phyloP scores from a whole-genome alignment of 495 filamentous ascomycete species.

The Pyrenopolyporus hunteri region DNA sequence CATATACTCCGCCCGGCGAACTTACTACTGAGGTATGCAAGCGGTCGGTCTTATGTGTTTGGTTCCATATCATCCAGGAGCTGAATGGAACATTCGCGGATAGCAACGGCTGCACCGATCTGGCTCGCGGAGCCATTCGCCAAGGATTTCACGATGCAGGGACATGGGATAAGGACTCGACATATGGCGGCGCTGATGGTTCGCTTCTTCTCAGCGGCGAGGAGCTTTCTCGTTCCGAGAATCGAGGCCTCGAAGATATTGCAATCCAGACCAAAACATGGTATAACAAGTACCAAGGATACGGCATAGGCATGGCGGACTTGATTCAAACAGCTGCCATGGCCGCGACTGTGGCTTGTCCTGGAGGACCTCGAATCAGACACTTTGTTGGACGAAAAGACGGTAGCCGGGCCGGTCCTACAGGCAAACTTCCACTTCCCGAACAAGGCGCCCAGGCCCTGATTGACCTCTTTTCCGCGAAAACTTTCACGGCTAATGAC shows the following conservation, averaged over 20 bases:
- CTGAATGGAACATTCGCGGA: slow-evolving; percentile 42
- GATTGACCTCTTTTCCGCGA: slow-evolving; percentile 52
- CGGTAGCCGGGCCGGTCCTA: slow-evolving; percentile 26
- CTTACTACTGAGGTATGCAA: slow-evolving; percentile 39
- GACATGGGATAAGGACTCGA: slow-evolving; percentile 42
- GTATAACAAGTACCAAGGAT: slow-evolving; percentile 40
- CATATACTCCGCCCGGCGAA: slow-evolving; percentile 33
- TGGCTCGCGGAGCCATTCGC: slow-evolving; percentile 48
- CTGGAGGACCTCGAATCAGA: slow-evolving; percentile 46
- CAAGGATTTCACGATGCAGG: slow-evolving; percentile 51
- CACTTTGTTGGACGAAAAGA: slow-evolving; percentile 45
- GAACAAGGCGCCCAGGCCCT: slow-evolving; percentile 35
- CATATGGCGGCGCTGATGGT: slow-evolving; percentile 49
- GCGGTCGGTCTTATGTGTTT: slow-evolving; percentile 49
- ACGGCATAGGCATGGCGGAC: slow-evolving; percentile 49
- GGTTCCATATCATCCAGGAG: slow-evolving; percentile 49
- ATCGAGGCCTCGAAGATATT: slow-evolving; percentile 44
- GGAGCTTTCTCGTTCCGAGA: slow-evolving; percentile 40
- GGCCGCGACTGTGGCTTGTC: slow-evolving; percentile 47
- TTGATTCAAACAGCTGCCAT: slow-evolving; percentile 49
- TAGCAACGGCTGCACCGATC: slow-evolving; percentile 37
- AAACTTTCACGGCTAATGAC: slow-evolving; percentile 54
- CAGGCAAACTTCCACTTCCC: slow-evolving; percentile 40
- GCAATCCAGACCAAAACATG: slow-evolving; percentile 39
- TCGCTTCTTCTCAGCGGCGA: slow-evolving; percentile 46